Conservation (phyloP, 148 eudicot species). For the Rhododendron molle region DNA sequence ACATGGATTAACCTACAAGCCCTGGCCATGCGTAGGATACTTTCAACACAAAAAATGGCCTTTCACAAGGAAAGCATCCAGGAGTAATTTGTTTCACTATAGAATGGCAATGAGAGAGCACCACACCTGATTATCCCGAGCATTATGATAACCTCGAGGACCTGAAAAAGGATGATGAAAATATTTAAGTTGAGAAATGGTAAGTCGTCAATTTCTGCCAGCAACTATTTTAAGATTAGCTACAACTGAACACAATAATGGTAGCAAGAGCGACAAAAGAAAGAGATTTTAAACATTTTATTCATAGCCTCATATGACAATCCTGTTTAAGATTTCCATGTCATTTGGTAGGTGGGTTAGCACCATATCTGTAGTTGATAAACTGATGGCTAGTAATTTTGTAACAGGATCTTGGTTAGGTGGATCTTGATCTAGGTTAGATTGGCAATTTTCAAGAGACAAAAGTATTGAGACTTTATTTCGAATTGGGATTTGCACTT, state of each 20-base stretch:
- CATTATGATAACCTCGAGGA: slow-evolving; percentile 59
- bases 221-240: background rate
- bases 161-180: slow-evolving; percentile 40
- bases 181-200: background rate
- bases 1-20: background rate
- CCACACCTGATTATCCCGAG: slow-evolving; percentile 72
- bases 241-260: background rate
- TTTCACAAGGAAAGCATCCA: slow-evolving; percentile 7
- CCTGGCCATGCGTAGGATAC: background rate
- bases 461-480: background rate
- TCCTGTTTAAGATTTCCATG: background rate
- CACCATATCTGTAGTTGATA: background rate
- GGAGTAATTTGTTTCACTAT: background rate
- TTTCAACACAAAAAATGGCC: background rate
- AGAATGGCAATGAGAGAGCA: slow-evolving; percentile 8
- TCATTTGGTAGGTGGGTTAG: background rate
- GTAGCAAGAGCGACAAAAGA: background rate
- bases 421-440: slow-evolving; percentile 4
- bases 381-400: background rate
- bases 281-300: background rate
- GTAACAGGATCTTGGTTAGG: background rate
- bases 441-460: background rate
- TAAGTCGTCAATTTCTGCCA: background rate
- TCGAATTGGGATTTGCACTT: background rate
- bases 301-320: background rate